Evolutionary conservation across 345 rosid species (phyloP).

Genomic region (Salix caprea): DNA sequence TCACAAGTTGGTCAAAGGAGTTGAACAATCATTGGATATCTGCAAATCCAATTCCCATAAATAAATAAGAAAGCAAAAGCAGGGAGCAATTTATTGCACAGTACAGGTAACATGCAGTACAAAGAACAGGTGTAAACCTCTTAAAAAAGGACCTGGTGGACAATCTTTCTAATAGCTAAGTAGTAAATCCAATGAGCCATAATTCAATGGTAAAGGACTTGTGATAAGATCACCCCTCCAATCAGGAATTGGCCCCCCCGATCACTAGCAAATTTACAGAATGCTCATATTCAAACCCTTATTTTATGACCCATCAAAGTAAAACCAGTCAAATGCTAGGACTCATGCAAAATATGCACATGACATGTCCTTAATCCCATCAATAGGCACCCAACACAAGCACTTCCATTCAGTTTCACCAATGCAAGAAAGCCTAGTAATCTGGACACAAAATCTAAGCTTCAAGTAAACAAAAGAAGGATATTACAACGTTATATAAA

Average conservation of each 20-base stretch:
- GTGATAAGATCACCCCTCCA: not conserved
- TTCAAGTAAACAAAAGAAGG: not conserved
- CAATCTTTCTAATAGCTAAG: not conserved
- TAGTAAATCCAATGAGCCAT: not conserved
- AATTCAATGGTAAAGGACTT: not conserved
- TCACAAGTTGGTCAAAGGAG: constrained; percentile 2
- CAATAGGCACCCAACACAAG: not conserved
- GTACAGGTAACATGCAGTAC: not conserved
- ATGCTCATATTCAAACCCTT: not conserved
- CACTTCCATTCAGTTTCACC: not conserved
- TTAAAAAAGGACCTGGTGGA: not conserved
- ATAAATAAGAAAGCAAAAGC: not conserved
- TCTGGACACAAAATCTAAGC: not conserved
- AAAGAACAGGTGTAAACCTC: not conserved
- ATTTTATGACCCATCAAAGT: not conserved
- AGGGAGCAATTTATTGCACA: not conserved
- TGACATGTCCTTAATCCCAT: not conserved
- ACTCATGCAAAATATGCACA: not conserved
- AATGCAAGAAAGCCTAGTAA: not conserved
- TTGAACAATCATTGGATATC: constrained; percentile 7
- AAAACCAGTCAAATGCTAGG: not conserved
- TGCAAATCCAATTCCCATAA: constrained; percentile 9
- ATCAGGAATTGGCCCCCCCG: not conserved
- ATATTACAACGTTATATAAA: not conserved
- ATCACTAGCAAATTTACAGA: not conserved